A percentile compares a stretch with the other conserved stretches of the same genome.
Evolutionary conservation across 345 rosid species (phyloP).

Genomic region (Linum lewisii): DNA sequence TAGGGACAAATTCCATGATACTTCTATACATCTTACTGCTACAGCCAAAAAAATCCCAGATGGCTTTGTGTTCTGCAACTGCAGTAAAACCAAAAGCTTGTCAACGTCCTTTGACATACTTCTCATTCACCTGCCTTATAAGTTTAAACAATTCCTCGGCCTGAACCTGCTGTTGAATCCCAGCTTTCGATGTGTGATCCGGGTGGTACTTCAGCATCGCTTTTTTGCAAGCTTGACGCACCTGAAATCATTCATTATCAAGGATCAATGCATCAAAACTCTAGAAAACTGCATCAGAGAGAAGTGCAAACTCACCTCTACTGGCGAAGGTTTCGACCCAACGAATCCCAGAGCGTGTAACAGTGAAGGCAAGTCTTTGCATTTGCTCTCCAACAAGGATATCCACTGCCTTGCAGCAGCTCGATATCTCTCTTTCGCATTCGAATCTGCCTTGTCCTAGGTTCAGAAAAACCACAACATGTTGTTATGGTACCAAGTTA

Average conservation of each 20-base stretch:
- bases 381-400: slow-evolving; percentile 39
- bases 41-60: too few relatives aligned
- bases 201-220: slow-evolving; percentile 78
- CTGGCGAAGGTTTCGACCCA: slow-evolving; percentile 37
- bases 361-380: slow-evolving; percentile 61
- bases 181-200: slow-evolving; percentile 63
- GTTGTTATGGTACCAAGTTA: background rate
- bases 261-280: background rate
- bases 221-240: slow-evolving; percentile 60
- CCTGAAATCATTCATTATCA: slow-evolving; percentile 36
- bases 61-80: too few relatives aligned
- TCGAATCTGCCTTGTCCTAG: slow-evolving; percentile 74
- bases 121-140: slow-evolving; percentile 76
- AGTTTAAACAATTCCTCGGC: slow-evolving; percentile 91
- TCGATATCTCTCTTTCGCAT: slow-evolving; percentile 56
- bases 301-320: slow-evolving; percentile 39
- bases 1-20: too few relatives aligned
- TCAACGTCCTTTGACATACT: slow-evolving; percentile 10
- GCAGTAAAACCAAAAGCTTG: too few relatives aligned
- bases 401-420: slow-evolving; percentile 54
- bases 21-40: too few relatives aligned
- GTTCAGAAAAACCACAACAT: slow-evolving; percentile 5
- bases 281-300: background rate
- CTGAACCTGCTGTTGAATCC: slow-evolving; percentile 66
- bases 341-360: slow-evolving; percentile 76